Base-by-base conservation (phyloP, 2,329 filamentous ascomycete genomes). In the Colletotrichum lindemuthianum region DNA sequence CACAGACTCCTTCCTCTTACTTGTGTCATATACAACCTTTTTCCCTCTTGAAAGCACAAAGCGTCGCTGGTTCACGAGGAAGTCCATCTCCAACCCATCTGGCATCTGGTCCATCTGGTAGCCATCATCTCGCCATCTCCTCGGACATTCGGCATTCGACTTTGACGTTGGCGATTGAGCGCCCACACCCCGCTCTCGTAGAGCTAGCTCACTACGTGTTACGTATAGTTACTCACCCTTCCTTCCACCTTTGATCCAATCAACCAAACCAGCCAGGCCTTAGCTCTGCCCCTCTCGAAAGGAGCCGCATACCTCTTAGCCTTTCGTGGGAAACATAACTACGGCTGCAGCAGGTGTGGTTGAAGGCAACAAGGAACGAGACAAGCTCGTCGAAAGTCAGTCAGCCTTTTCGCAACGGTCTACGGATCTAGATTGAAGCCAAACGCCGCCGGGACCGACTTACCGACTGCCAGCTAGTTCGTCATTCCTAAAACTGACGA, bases 81-180 rank as follows among this genome's bases (percentile, higher is more conserved):
- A 24, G 24, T 3, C 24, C 24, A 24, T 24, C 24, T 24, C 24
- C 24, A 24, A 24, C 24, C 24, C 24, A 24, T 4, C n/a, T n/a
- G n/a, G 13, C 34, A 53, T 37, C 49, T 59, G 15, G 15, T 9
- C n/a, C 45, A n/a, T n/a, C 24, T 50, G 12, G 47, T 36, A 16
- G 39, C 51, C 15, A 52, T 12, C 39, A 44, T 54, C 52, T 60
- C 57, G 57, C 40, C 40, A n/a, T 39, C 57, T 15, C 34, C 34
- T 59, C 58, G 58, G 58, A 43, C 33, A 39, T 24, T 60, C 58
- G 58, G 61, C 58, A 61, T 65, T 65, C 40, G 37, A 59, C 11
- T 48, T 58, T 16, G 3, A 41, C n/a, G 9, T 37, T 24, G 4
- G 15, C 45, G 16, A 32, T 12, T 13, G 37, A 32, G 40, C 34